Percentiles rank a stretch among this genome's conserved stretches.
Evolutionary conservation across 371 early-diverging fungal genomes (phyloP).

Genomic region (Thermomucor indicae-seudaticae): DNA sequence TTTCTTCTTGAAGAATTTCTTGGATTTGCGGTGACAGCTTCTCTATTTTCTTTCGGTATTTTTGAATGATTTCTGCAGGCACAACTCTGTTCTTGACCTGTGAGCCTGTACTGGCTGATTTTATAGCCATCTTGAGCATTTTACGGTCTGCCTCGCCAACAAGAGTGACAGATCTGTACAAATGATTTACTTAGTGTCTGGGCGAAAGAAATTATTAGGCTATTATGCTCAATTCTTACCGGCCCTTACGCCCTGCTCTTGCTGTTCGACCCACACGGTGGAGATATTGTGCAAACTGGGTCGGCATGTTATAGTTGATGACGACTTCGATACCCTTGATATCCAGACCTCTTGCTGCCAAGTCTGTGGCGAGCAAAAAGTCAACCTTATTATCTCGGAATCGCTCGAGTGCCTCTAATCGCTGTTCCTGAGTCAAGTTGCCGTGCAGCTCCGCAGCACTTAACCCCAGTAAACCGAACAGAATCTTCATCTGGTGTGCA

Average conservation of each 20-base stretch:
- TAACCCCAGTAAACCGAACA: constrained; percentile 90
- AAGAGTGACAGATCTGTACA: constrained; percentile 71
- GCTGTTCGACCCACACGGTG: constrained; percentile 99
- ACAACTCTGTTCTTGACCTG: constrained; percentile 88
- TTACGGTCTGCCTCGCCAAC: constrained; percentile 92
- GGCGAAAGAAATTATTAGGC: background rate
- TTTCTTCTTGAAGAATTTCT: constrained; percentile 81
- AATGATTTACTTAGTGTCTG: background rate
- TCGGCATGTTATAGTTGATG: constrained; percentile 99
- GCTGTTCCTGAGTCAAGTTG: constrained; percentile 93
- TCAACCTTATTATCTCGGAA: constrained; percentile 90
- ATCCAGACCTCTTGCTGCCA: constrained; percentile 99
- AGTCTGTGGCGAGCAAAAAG: constrained; percentile 96
- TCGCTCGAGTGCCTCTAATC: constrained; percentile 85
- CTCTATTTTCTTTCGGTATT: constrained; percentile 70
- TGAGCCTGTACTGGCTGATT: constrained; percentile 62
- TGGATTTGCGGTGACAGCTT: constrained; percentile 64
- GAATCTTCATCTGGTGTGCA: constrained; percentile 95
- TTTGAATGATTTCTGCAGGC: constrained; percentile 67
- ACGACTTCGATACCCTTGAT: constrained; percentile 98
- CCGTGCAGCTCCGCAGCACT: constrained; percentile 98
- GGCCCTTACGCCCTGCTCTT: constrained; percentile 89
- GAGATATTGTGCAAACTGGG: constrained; percentile 91
- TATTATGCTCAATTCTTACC: constrained; percentile 23
- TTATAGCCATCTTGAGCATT: constrained; percentile 91